Conservation (phyloP, 2,329 filamentous ascomycete genomes). For the Zelopaecilomyces penicillatus region DNA sequence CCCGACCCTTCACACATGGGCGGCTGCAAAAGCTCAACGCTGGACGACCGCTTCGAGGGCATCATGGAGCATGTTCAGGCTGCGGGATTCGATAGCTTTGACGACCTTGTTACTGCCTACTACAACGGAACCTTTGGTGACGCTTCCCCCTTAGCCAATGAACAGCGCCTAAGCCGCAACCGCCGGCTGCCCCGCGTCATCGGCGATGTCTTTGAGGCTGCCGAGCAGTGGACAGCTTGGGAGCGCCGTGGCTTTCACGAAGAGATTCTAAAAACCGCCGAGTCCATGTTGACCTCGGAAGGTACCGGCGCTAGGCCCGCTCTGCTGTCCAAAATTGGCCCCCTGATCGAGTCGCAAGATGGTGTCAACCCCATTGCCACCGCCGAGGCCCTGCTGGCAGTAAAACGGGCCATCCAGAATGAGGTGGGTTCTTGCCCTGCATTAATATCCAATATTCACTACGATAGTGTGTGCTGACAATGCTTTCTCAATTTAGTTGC, state of each 20-base stretch:
- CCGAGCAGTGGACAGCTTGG: constrained; percentile 16
- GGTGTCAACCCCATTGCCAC: constrained; percentile 2
- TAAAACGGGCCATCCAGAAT: constrained; percentile 16
- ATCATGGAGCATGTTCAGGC: constrained; percentile 16
- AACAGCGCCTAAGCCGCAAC: constrained; percentile 19
- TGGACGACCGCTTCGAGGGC: constrained; percentile 15
- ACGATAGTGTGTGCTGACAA: no score
- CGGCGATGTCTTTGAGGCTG: constrained; percentile 12
- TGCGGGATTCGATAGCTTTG: constrained; percentile 18
- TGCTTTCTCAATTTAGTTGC: constrained; percentile 10
- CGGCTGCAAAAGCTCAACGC: background rate
- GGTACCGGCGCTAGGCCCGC: background rate
- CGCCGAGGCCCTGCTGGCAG: constrained; percentile 8
- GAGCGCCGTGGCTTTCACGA: constrained; percentile 18
- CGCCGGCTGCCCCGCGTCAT: constrained; percentile 17
- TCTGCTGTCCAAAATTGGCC: constrained; percentile 10
- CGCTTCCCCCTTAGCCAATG: constrained; percentile 14
- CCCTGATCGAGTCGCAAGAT: constrained; percentile 12
- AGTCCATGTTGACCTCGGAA: constrained; percentile 14
- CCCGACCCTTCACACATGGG: background rate
- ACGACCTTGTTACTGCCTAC: constrained; percentile 18
- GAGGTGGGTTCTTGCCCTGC: constrained; percentile 11
- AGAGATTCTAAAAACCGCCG: constrained; percentile 18
- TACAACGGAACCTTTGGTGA: constrained; percentile 15
- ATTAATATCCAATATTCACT: no score